Percentiles rank a stretch among this genome's conserved stretches.
Conservation (phyloP, 2,329 filamentous ascomycete species). For the Rugonectria rugulosa region DNA sequence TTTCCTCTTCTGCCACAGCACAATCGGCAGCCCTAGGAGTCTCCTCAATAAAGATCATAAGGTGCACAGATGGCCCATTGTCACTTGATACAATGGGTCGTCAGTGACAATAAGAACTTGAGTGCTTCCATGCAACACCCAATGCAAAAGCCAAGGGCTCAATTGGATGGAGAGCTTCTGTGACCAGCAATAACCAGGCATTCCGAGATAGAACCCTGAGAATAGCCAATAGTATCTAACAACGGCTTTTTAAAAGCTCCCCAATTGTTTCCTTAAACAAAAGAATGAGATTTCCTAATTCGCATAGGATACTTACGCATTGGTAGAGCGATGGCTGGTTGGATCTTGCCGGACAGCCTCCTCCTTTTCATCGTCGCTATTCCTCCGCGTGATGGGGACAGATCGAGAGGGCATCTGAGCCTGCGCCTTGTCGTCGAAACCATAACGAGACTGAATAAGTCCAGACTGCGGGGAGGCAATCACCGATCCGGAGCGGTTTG, state of each 20-base stretch:
- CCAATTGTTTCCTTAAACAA: not conserved
- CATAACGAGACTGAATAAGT: slow-evolving; percentile 65
- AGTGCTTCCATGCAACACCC: not conserved
- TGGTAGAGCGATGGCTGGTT: slow-evolving; percentile 76
- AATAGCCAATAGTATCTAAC: not conserved
- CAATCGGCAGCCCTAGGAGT: too few relatives aligned
- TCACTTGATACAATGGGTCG: not conserved
- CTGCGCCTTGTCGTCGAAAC: slow-evolving; percentile 64
- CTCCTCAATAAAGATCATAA: not conserved
- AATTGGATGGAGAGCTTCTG: too few relatives aligned
- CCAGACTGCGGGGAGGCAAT: slow-evolving; percentile 79
- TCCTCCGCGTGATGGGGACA: slow-evolving; percentile 84
- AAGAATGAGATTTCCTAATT: not conserved
- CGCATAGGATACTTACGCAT: slow-evolving; percentile 71
- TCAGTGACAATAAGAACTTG: not conserved
- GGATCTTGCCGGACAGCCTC: slow-evolving; percentile 73
- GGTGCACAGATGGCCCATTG: not conserved
- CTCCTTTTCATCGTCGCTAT: slow-evolving; percentile 91
- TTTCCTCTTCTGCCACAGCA: not conserved
- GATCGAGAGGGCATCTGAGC: slow-evolving; percentile 85
- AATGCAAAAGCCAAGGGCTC: not conserved
- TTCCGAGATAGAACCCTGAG: not conserved
- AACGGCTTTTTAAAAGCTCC: not conserved
- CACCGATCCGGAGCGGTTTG: slow-evolving; percentile 79
- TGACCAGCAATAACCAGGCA: not conserved